Conservation (phyloP, 2,329 filamentous ascomycete genomes). For the Diaporthe nobilis region DNA sequence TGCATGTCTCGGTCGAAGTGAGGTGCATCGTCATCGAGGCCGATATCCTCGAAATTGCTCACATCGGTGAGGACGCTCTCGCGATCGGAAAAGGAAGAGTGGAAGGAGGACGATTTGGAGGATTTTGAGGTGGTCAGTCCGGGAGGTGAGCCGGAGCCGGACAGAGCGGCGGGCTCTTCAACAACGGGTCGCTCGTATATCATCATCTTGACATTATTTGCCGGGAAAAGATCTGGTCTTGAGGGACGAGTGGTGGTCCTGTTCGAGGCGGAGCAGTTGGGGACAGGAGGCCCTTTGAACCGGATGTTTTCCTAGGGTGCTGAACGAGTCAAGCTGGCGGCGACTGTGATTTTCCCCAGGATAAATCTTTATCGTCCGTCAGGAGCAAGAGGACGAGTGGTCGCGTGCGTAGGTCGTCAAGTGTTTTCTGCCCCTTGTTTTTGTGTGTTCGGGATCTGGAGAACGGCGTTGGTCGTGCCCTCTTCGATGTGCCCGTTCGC, state of each 20-base stretch:
- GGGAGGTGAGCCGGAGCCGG: constrained; percentile 76
- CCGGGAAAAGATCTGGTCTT: background rate
- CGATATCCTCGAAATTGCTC: constrained; percentile 93
- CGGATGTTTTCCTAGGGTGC: background rate
- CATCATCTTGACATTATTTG: constrained; percentile 54
- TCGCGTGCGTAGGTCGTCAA: constrained; percentile 7
- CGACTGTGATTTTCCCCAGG: background rate
- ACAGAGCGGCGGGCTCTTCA: constrained; percentile 55
- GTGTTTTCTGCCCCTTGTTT: background rate
- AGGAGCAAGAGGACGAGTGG: constrained; percentile 10
- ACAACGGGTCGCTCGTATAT: constrained; percentile 53
- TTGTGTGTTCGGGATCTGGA: background rate
- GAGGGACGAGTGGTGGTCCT: background rate
- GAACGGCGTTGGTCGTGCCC: background rate
- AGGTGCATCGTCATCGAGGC: constrained; percentile 75
- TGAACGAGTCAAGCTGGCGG: constrained; percentile 12
- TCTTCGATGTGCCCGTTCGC: background rate
- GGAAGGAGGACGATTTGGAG: constrained; percentile 91
- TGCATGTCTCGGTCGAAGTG: constrained; percentile 51
- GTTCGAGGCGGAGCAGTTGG: background rate
- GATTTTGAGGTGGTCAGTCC: constrained; percentile 88
- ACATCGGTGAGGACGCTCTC: constrained; percentile 79
- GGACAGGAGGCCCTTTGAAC: background rate
- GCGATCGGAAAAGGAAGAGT: constrained; percentile 79
- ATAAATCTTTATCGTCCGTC: background rate